Evolutionary conservation across 164 flowering plant genomes (phyloP).

Genomic region (Macadamia integrifolia): DNA sequence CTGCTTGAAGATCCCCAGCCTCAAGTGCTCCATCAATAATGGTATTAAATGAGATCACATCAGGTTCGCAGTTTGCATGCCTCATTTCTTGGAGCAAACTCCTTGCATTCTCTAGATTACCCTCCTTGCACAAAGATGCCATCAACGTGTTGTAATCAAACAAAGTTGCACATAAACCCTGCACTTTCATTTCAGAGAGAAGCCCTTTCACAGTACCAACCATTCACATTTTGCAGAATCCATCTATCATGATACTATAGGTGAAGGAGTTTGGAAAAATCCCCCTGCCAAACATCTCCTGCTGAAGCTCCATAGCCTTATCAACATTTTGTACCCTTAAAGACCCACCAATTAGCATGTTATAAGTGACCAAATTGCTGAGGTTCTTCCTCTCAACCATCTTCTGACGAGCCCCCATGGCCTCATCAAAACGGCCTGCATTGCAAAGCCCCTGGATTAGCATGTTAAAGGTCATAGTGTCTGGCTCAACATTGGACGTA

Average conservation of each 20-base stretch:
- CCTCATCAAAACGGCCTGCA: constrained; percentile 44
- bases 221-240: constrained; percentile 52
- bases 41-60: constrained; percentile 44
- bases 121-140: constrained; percentile 45
- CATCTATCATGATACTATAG: constrained; percentile 51
- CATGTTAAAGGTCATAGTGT: constrained; percentile 36
- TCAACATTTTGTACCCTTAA: constrained; percentile 30
- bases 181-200: constrained; percentile 36
- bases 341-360: constrained; percentile 43
- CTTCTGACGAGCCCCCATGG: constrained; percentile 28
- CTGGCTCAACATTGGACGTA: constrained; percentile 30
- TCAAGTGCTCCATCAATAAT: constrained; percentile 47
- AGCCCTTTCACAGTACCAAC: constrained; percentile 52
- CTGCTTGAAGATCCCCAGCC: constrained; percentile 43
- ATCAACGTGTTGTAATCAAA: constrained; percentile 54
- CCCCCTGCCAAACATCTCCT: constrained; percentile 32
- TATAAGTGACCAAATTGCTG: constrained; percentile 38
- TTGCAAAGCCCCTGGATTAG: constrained; percentile 59
- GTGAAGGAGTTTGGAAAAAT: constrained; percentile 40
- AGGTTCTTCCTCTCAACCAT: constrained; percentile 34
- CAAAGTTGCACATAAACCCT: constrained; percentile 36
- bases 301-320: constrained; percentile 49
- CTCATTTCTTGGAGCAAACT: constrained; percentile 48
- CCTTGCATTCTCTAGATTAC: constrained; percentile 47
- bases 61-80: constrained; percentile 36